Evolutionary conservation across 305 asterid genomes (phyloP), one percentile per base, ranked within the genome.

Genomic region (Fraxinus sp.): DNA sequence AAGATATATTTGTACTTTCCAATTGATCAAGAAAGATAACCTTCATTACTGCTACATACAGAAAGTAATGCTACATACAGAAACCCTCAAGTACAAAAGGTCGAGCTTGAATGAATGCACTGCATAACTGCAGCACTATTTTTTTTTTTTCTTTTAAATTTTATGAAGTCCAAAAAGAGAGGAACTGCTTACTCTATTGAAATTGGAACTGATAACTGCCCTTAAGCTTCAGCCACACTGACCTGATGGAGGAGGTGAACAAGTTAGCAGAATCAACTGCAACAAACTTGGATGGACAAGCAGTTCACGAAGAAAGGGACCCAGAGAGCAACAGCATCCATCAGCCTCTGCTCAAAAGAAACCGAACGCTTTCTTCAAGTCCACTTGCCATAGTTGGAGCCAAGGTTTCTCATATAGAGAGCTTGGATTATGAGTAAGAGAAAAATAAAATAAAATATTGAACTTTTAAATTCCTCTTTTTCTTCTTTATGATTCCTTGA

Each of bases 381-480:
- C 97, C 92, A 66, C 83, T 94, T 32, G 98, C 99, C 87, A 91
- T 95, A 81, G 91, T 95, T 81, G 99, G 99, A 62, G 86, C 99
- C 84, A 94, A 95, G 86, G 99, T 94, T 86, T 91, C 99, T 35
- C 88, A 93, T 59, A 92, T 95, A 3, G 99, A 95, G 89, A 95
- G 99, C 92, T 89, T 95, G 85, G 98, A 95, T 59, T 95, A 94
- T 24, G 99, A 95, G 99, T 94, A 92, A 93, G 95, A 81, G 24
- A 8, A 62, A 62, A 32, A 55, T 57, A 13, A 28, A 24, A 55
- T 68, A 5, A 16, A 43, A 52, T 39, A 4, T 64, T 20, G 11
- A 18, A 52, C 22, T 64, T 32, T 3, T 5, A 3, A 33, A 3
- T 41, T n/a, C 55, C 41, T 10, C n/a, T 28, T 14, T 3, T 81